A percentile compares a stretch with the other conserved stretches of the same genome.
These are phyloP conservation scores for Yarrowia deformans DNA, from an alignment of 805 yeast species.

Conservation along the genomic window DNA sequence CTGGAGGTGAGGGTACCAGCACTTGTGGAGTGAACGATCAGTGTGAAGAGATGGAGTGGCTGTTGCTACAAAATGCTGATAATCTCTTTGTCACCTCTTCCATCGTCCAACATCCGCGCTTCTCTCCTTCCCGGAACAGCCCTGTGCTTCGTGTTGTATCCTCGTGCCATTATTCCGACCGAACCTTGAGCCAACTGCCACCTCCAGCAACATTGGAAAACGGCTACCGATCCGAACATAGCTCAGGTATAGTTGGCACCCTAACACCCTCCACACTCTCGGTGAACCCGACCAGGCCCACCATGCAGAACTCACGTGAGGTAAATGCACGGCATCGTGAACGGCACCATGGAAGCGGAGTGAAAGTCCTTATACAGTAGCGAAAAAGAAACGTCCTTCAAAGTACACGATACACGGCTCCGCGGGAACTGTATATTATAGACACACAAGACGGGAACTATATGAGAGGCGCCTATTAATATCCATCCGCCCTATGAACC, in stretches of 20 bases:
- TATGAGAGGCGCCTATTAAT: background rate
- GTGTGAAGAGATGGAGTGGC: too few relatives aligned
- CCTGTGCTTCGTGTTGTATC: background rate
- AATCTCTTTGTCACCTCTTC: too few relatives aligned
- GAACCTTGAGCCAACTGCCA: slow-evolving; percentile 7
- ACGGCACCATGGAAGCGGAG: background rate
- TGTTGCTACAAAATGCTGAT: too few relatives aligned
- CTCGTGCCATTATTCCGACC: background rate
- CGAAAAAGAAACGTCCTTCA: background rate
- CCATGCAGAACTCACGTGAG: slow-evolving; percentile 11
- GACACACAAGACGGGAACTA: background rate
- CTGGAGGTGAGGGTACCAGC: background rate
- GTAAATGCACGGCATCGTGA: slow-evolving; percentile 18
- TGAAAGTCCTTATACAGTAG: background rate
- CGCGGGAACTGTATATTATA: background rate
- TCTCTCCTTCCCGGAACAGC: too few relatives aligned
- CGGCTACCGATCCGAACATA: slow-evolving; percentile 19
- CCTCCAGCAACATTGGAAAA: background rate
- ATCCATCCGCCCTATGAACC: background rate
- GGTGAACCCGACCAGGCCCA: slow-evolving; percentile 3
- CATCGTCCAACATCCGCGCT: too few relatives aligned
- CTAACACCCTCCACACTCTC: background rate
- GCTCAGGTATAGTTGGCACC: background rate
- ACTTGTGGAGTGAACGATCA: too few relatives aligned
- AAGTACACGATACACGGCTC: background rate